phyloP scores from a whole-genome alignment of 768 basidiomycete genomes.

The Kwoniella dendrophila region DNA sequence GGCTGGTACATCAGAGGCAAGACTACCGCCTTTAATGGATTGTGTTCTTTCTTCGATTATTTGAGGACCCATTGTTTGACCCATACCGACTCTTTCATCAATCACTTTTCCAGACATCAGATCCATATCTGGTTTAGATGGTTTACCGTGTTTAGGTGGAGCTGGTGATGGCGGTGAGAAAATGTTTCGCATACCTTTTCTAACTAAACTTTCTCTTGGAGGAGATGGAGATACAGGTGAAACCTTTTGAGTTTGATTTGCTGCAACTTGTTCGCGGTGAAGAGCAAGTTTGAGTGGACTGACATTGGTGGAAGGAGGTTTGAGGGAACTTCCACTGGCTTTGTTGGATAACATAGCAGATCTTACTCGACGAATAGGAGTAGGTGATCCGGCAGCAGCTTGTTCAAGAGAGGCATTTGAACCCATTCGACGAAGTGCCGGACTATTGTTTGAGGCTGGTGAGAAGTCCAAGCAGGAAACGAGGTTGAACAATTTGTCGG shows the following conservation, averaged over 20 bases:
- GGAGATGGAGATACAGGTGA: slow-evolving; percentile 11
- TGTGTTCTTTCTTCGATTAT: slow-evolving; percentile 3
- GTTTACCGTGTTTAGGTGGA: slow-evolving; percentile 7
- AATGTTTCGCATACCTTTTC: slow-evolving; percentile 46
- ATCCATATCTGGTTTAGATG: background rate
- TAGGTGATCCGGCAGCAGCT: slow-evolving; percentile 40
- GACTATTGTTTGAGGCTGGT: slow-evolving; percentile 26
- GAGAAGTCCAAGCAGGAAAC: slow-evolving; percentile 39
- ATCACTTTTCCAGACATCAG: slow-evolving; percentile 11
- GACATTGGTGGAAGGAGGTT: slow-evolving; percentile 18
- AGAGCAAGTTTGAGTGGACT: slow-evolving; percentile 51
- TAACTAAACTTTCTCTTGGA: slow-evolving; percentile 34
- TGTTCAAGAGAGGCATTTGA: slow-evolving; percentile 32
- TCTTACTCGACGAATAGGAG: slow-evolving; percentile 42
- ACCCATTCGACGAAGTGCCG: slow-evolving; percentile 23
- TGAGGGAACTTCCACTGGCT: slow-evolving; percentile 31
- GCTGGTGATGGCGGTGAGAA: slow-evolving; percentile 44
- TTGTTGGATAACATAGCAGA: slow-evolving; percentile 40
- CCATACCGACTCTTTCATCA: slow-evolving; percentile 22
- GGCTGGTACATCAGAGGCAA: slow-evolving; percentile 26
- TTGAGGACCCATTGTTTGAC: slow-evolving; percentile 16
- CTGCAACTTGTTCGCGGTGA: slow-evolving; percentile 34
- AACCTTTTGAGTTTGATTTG: slow-evolving; percentile 6
- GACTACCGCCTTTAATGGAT: background rate
- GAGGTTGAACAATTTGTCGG: slow-evolving; percentile 42